Percentiles rank a stretch among this genome's conserved stretches.
Evolutionary conservation across 2,329 filamentous ascomycete species (phyloP).

Genomic region (Cercospora sp.): DNA sequence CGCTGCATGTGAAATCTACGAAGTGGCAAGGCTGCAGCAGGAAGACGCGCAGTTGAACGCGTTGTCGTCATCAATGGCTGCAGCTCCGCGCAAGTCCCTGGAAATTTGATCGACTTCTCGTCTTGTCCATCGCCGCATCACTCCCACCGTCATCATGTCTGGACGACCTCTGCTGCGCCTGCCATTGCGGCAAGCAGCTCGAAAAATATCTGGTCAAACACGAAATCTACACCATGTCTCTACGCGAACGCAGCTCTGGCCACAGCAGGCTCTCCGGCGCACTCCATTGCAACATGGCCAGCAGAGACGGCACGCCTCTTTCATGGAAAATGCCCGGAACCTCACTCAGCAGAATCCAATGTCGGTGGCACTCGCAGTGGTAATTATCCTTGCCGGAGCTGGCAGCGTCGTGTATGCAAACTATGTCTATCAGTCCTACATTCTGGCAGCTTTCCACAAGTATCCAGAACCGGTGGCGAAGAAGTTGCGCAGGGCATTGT

Average conservation of each 20-base stretch:
- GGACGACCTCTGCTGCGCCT: constrained; percentile 34
- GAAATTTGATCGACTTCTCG: constrained; percentile 8
- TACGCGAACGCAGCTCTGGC: constrained; percentile 9
- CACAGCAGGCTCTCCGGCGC: constrained; percentile 18
- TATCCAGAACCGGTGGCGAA: constrained; percentile 71
- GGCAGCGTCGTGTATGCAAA: constrained; percentile 47
- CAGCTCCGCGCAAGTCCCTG: constrained; percentile 7
- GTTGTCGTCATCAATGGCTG: constrained; percentile 16
- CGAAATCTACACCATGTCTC: constrained; percentile 25
- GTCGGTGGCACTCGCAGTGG: constrained; percentile 38
- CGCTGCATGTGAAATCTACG: background rate
- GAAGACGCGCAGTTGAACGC: constrained; percentile 8
- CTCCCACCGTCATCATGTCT: constrained; percentile 38
- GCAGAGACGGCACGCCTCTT: constrained; percentile 28
- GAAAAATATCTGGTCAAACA: constrained; percentile 11
- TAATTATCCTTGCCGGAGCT: constrained; percentile 42
- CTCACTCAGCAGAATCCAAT: constrained; percentile 44
- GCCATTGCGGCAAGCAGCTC: constrained; percentile 24
- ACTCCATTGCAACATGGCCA: constrained; percentile 16
- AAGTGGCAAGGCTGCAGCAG: background rate
- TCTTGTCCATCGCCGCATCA: background rate
- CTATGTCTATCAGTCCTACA: constrained; percentile 50
- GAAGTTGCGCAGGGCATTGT: constrained; percentile 78
- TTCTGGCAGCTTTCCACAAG: constrained; percentile 53
- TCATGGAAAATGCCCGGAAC: constrained; percentile 33